Evolutionary conservation across 306 rosid species (phyloP), one percentile per base, ranked within the genome.

Genomic region (Cucurbita maxima): DNA sequence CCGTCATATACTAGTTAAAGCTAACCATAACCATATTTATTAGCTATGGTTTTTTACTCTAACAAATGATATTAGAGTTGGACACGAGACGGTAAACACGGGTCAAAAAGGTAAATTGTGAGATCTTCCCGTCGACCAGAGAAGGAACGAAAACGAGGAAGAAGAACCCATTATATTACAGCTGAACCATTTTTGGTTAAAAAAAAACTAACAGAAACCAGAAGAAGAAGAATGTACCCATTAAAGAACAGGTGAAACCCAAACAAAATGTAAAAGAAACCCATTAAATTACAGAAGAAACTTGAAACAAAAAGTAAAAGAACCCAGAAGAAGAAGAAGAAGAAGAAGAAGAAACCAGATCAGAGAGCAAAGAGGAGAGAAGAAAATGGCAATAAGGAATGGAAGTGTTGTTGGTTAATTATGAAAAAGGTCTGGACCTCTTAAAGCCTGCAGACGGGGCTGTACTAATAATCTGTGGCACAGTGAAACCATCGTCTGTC

Each of bases 401-500:
- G 47, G 22, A 61, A 38, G 48, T 20, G 8, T 37, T 20, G 8
- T 37, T 18, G 43, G 30, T 10, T 38, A 7, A 13, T 52, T 84
- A 86, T 88, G 88, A 86, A 19, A 79, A 81, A 47, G 83, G 78
- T 67, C 89, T 84, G 44, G 83, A 72, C 84, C 92, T 89, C 87
- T 89, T 90, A 71, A 79, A 83, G 60, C 79, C 82, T 40, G 41
- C 5, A 36, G 79, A 83, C 1, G 80, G 76, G 72, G 80, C 75
- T 59, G 56, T 80, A 73, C 81, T 83, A 68, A 20, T 47, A 4
- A 92, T 88, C 75, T 95, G 88, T 37, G 99, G 99, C 79, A 95
- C 99, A 19, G 86, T 81, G 83, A 89, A 95, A 71, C 71, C 77
- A 71, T 91, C 99, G 70, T 91, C 96, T 66, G 78, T 81, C 86